Conservation (phyloP, 2,329 filamentous ascomycete species). For the Pyrenochaeta sp. region DNA sequence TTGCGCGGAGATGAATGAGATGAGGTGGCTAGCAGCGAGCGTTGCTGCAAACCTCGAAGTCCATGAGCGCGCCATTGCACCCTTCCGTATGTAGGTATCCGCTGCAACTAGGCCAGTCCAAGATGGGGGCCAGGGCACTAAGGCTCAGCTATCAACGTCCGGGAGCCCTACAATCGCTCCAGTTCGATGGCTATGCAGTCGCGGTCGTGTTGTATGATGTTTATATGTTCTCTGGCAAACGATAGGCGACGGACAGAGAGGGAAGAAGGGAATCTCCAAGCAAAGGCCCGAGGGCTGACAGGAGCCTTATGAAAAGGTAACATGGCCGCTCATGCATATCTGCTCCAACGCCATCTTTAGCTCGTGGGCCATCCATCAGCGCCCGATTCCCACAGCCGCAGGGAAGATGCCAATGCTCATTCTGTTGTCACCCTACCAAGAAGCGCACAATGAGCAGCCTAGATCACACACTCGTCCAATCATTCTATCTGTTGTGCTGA, state of each 20-base stretch:
- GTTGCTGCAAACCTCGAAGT: conserved; percentile 17
- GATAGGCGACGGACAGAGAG: not conserved
- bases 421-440: not conserved
- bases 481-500: not conserved
- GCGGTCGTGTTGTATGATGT: not conserved
- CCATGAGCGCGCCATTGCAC: conserved; percentile 19
- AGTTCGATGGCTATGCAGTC: not conserved
- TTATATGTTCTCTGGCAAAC: no score
- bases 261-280: not conserved
- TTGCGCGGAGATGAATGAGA: conserved; percentile 10
- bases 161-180: not conserved
- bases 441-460: not conserved
- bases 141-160: not conserved
- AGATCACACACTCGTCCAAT: not conserved
- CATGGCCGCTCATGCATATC: not conserved
- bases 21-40: conserved; percentile 16
- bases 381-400: conserved; percentile 1
- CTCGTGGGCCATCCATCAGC: not conserved
- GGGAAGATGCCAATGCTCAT: not conserved
- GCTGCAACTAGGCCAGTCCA: not conserved
- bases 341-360: not conserved
- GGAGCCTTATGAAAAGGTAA: not conserved
- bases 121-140: not conserved
- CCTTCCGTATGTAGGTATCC: not conserved
- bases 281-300: conserved; percentile 1